These are phyloP conservation scores for Lolium perenne DNA, from an alignment of 176 grass and related monocot genomes.

Conservation along the genomic window DNA sequence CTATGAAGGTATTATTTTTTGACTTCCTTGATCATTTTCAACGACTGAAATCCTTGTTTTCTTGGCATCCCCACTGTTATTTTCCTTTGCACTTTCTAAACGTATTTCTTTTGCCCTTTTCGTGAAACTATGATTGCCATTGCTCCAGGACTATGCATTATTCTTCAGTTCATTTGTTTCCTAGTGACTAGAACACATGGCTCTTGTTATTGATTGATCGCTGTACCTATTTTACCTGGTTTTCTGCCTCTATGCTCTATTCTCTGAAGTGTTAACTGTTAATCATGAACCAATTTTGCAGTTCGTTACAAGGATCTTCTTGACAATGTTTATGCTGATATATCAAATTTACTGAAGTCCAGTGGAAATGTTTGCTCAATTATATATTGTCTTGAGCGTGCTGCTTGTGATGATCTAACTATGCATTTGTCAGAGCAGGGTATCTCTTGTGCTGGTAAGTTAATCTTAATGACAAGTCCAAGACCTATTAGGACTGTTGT, in stretches of 20 bases:
- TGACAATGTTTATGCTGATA: conserved; percentile 77
- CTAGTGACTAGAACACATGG: conserved; percentile 26
- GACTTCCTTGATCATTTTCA: background rate
- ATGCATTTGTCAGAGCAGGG: conserved; percentile 68
- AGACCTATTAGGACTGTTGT: conserved; percentile 29
- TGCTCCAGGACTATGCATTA: conserved; percentile 8
- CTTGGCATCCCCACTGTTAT: background rate
- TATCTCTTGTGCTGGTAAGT: conserved; percentile 82
- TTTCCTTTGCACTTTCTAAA: conserved; percentile 17
- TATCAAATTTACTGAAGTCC: conserved; percentile 83
- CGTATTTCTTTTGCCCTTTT: background rate
- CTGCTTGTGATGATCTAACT: conserved; percentile 84
- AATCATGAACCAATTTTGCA: conserved; percentile 56
- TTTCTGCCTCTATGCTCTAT: conserved; percentile 21
- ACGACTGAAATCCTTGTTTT: conserved; percentile 17
- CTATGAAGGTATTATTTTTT: conserved; percentile 76
- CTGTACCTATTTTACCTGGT: background rate
- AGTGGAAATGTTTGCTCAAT: conserved; percentile 85
- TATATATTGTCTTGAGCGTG: conserved; percentile 93
- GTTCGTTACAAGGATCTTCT: conserved; percentile 99
- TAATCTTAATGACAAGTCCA: conserved; percentile 31
- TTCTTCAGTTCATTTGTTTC: background rate
- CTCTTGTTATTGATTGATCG: background rate
- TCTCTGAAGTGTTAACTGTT: conserved; percentile 10
- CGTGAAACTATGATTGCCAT: background rate